These are phyloP conservation scores for Azolla pinnata DNA, from an alignment of 75 land plant species.

Conservation along the genomic window DNA sequence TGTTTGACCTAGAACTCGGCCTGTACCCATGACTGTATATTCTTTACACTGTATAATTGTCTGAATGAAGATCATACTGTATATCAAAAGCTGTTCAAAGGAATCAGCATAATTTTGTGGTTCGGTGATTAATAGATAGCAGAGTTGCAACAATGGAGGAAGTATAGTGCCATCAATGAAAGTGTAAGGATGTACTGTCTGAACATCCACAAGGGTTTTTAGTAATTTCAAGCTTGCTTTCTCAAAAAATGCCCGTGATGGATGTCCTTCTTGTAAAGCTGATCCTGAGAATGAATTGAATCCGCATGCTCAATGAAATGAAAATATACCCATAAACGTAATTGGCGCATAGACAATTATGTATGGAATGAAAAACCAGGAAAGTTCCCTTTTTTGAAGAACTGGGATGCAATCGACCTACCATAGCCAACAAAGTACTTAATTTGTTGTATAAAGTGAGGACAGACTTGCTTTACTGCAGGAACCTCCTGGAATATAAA, in stretches of 20 bases:
- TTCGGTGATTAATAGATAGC: constrained; percentile 60
- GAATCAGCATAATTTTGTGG: constrained; percentile 41
- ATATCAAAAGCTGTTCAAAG: constrained; percentile 77
- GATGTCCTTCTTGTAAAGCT: constrained; percentile 40
- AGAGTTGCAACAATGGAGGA: constrained; percentile 68
- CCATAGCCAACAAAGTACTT: constrained; percentile 77
- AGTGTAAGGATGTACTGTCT: constrained; percentile 84
- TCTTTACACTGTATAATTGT: constrained; percentile 73
- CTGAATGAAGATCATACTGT: constrained; percentile 82
- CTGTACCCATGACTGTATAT: constrained; percentile 59
- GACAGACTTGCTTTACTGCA: constrained; percentile 83
- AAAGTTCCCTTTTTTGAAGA: background rate
- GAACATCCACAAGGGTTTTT: constrained; percentile 64
- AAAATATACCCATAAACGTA: too few species aligned
- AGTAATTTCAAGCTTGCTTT: constrained; percentile 78
- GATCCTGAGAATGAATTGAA: too few species aligned
- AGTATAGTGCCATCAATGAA: constrained; percentile 67
- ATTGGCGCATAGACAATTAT: too few species aligned
- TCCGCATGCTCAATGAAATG: too few species aligned
- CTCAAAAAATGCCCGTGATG: constrained; percentile 47
- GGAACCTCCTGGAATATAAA: constrained; percentile 53
- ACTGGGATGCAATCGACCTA: constrained; percentile 28
- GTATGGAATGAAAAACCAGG: too few species aligned
- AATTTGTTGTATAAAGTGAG: constrained; percentile 62
- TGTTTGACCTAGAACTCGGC: constrained; percentile 65